phyloP scores from a whole-genome alignment of 352 stramenopile genomes.

The Paralagenidium karlingii region DNA sequence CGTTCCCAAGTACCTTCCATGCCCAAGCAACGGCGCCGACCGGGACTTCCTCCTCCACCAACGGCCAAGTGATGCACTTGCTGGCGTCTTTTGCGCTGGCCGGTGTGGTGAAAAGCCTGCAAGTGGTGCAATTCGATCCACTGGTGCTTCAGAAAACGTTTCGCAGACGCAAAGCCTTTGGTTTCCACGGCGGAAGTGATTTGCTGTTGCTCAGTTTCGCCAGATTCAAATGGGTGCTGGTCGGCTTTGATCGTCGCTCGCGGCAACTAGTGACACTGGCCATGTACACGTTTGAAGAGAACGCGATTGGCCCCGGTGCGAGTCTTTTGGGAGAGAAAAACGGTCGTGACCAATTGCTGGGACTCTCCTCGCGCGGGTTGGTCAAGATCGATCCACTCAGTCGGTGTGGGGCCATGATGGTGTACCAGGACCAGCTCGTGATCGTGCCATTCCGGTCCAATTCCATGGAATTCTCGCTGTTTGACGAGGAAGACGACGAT shows the following conservation, averaged over 20 bases:
- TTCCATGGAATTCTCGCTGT: slow-evolving; percentile 66
- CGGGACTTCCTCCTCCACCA: slow-evolving; percentile 4
- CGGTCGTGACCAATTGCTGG: slow-evolving; percentile 58
- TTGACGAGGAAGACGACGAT: slow-evolving; percentile 67
- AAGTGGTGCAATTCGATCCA: slow-evolving; percentile 62
- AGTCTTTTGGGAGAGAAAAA: slow-evolving; percentile 73
- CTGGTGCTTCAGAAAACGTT: slow-evolving; percentile 3
- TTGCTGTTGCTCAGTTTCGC: slow-evolving; percentile 69
- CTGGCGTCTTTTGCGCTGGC: slow-evolving; percentile 59
- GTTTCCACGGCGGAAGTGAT: slow-evolving; percentile 56
- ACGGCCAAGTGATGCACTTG: slow-evolving; percentile 59
- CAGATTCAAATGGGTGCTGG: slow-evolving; percentile 67
- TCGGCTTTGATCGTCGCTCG: slow-evolving; percentile 50
- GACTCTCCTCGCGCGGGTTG: slow-evolving; percentile 31
- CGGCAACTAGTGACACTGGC: slow-evolving; percentile 41
- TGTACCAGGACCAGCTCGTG: slow-evolving; percentile 74
- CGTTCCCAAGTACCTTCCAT: slow-evolving; percentile 10
- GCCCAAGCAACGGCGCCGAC: background rate
- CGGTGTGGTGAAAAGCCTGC: slow-evolving; percentile 51
- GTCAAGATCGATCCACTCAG: slow-evolving; percentile 62
- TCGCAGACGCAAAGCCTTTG: slow-evolving; percentile 18
- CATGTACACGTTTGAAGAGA: slow-evolving; percentile 72
- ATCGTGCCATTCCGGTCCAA: slow-evolving; percentile 71
- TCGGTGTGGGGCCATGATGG: slow-evolving; percentile 65
- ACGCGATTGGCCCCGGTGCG: slow-evolving; percentile 66